These are phyloP conservation scores for Verticillium dahliae DNA, from an alignment of 2,329 filamentous ascomycete species.

Conservation along the genomic window DNA sequence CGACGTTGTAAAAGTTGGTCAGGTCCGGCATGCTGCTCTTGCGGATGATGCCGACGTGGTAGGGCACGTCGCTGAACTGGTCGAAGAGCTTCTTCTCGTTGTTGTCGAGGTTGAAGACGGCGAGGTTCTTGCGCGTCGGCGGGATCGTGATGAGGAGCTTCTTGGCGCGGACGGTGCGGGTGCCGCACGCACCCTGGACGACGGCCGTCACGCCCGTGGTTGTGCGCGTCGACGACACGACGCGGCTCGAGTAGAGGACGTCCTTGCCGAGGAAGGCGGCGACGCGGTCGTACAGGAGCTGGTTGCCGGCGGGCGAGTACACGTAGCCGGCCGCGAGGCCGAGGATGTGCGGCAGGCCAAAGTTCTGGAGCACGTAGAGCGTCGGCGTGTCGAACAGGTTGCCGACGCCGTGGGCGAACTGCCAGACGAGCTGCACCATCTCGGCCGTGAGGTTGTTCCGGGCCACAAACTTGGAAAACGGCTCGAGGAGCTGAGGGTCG, in stretches of 20 bases:
- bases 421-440: slow-evolving; percentile 24
- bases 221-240: slow-evolving; percentile 14
- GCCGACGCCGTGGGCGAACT: slow-evolving; percentile 29
- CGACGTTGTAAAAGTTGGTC: slow-evolving; percentile 9
- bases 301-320: slow-evolving; percentile 13
- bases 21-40: not conserved
- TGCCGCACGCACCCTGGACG: slow-evolving; percentile 17
- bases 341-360: slow-evolving; percentile 16
- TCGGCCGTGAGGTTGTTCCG: slow-evolving; percentile 31
- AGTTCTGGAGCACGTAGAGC: slow-evolving; percentile 30
- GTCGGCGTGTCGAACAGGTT: slow-evolving; percentile 30
- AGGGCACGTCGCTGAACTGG: slow-evolving; percentile 15
- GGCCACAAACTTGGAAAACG: slow-evolving; percentile 31
- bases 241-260: slow-evolving; percentile 18
- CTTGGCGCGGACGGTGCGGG: slow-evolving; percentile 21
- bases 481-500: slow-evolving; percentile 33
- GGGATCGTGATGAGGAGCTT: slow-evolving; percentile 21
- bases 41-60: slow-evolving; percentile 15
- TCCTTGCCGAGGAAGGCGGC: slow-evolving; percentile 17
- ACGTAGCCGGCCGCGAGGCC: slow-evolving; percentile 28
- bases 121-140: slow-evolving; percentile 16
- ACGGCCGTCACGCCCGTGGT: slow-evolving; percentile 16
- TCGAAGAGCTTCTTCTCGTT: slow-evolving; percentile 16
- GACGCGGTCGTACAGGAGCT: slow-evolving; percentile 20
- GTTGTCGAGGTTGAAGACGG: slow-evolving; percentile 17